Evolutionary conservation across 2,329 filamentous ascomycete genomes (phyloP).

Genomic region (Fusarium papillatum): DNA sequence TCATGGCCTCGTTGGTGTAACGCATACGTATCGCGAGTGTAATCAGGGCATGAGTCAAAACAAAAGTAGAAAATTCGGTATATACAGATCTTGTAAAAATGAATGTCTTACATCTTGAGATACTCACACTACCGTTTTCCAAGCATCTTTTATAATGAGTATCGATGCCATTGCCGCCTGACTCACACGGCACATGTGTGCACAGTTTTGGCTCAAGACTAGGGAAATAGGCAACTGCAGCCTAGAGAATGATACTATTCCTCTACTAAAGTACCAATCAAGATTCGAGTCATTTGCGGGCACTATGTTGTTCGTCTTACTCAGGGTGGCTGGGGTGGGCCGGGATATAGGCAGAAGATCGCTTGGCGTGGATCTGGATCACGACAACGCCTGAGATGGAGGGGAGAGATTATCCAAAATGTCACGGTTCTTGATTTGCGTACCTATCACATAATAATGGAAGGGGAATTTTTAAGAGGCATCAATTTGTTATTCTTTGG

Average conservation of each 20-base stretch:
- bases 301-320: neutral
- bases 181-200: constrained; percentile 17
- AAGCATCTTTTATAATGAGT: neutral
- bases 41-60: neutral
- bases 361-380: neutral
- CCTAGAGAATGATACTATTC: constrained; percentile 7
- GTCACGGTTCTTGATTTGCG: neutral
- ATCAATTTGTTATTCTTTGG: neutral
- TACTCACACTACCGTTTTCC: too few relatives aligned
- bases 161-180: neutral
- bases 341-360: neutral
- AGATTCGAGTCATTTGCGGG: neutral
- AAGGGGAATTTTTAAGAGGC: neutral
- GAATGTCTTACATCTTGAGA: neutral
- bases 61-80: neutral
- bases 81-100: neutral
- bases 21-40: neutral
- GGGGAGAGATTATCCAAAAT: neutral
- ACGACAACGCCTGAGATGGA: neutral
- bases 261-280: constrained; percentile 4
- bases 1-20: neutral
- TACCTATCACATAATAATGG: neutral
- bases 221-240: constrained; percentile 3
- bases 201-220: constrained; percentile 1
- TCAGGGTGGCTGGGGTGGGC: constrained; percentile 3